Evolutionary conservation across 805 yeast genomes (phyloP).

Genomic region (Pichia rugopelliculosa): DNA sequence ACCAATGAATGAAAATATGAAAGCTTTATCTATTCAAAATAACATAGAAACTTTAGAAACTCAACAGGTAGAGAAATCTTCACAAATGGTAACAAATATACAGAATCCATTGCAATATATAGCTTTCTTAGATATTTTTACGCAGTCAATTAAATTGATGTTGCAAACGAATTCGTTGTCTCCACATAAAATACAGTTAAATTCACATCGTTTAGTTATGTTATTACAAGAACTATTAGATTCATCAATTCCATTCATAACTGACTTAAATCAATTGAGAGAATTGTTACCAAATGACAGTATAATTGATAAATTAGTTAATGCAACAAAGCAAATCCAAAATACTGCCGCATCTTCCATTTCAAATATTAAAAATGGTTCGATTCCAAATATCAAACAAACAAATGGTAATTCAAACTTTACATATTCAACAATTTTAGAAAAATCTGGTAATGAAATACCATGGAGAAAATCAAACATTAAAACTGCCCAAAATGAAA

Average conservation of each 20-base stretch:
- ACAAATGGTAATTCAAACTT: constrained; percentile 1
- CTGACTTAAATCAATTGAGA: constrained; percentile 63
- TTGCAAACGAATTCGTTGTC: constrained; percentile 43
- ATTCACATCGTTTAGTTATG: constrained; percentile 63
- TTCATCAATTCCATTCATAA: constrained; percentile 62
- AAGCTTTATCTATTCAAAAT: neutral
- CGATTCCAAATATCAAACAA: constrained; percentile 6
- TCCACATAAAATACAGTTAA: constrained; percentile 52
- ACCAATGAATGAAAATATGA: neutral
- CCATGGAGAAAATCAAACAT: constrained; percentile 81
- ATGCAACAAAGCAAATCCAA: constrained; percentile 31
- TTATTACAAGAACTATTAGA: constrained; percentile 74
- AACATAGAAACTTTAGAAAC: neutral
- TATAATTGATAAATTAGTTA: constrained; percentile 44
- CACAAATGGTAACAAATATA: constrained; percentile 9
- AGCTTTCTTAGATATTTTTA: constrained; percentile 34
- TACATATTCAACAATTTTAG: constrained; percentile 19
- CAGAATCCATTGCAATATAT: constrained; percentile 39
- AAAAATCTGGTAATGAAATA: constrained; percentile 31
- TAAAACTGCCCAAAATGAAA: constrained; percentile 72
- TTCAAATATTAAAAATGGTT: constrained; percentile 22
- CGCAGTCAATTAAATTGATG: constrained; percentile 34
- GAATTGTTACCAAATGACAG: constrained; percentile 64
- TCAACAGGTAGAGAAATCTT: neutral
- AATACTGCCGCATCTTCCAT: constrained; percentile 27